Conservation (phyloP, 75 land plant genomes). For the Pinus taeda region DNA sequence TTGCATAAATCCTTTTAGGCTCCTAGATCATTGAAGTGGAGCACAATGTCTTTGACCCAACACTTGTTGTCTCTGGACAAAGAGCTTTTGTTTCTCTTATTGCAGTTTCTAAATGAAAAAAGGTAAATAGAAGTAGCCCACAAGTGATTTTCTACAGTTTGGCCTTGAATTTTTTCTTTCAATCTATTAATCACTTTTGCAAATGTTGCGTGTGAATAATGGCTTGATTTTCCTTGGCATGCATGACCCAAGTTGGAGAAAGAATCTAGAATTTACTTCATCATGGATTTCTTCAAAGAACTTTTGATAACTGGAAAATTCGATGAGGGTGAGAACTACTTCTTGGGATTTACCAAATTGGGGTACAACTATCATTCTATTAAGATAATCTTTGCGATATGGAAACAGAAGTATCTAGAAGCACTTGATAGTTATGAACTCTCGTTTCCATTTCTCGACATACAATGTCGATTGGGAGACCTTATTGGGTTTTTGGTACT, state of each 20-base stretch:
- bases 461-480: too few relatives aligned
- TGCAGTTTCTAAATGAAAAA: not conserved
- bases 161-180: not conserved
- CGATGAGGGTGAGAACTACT: constrained; percentile 6
- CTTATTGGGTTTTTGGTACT: not conserved
- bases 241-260: not conserved
- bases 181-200: too few relatives aligned
- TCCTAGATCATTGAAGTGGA: not conserved
- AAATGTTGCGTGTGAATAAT: not conserved
- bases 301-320: constrained; percentile 6
- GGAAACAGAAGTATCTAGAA: constrained; percentile 6
- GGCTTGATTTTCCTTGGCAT: not conserved
- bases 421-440: not conserved
- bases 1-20: too few relatives aligned
- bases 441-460: not conserved
- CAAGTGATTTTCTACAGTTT: not conserved
- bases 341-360: not conserved
- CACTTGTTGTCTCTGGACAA: not conserved
- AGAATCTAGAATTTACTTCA: constrained; percentile 3
- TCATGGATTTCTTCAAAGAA: constrained; percentile 11
- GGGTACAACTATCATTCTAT: not conserved
- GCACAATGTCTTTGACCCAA: too few relatives aligned
- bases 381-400: not conserved
- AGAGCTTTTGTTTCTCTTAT: not conserved
- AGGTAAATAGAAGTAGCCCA: not conserved